Base-by-base conservation (phyloP, 768 basidiomycete genomes). In the Boletus vermiculosoides region DNA sequence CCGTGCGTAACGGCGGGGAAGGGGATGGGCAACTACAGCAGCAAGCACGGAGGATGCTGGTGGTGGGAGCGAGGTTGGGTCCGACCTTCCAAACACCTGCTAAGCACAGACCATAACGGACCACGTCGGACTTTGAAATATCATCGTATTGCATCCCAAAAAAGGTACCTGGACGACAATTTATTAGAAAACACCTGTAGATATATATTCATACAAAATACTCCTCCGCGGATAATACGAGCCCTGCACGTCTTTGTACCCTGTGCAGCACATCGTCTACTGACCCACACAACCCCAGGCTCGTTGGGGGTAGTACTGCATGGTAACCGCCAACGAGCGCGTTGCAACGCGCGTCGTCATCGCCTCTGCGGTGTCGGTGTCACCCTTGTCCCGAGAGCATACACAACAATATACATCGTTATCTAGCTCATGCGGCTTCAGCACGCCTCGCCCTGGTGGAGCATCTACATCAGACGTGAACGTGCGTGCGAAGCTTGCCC, bases 41-140 rank as follows among this genome's bases (percentile, higher is more conserved):
- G 58, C 71, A 67, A 72, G 62, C 56, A 59, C 66, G 69, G 73
- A 69, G 68, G 69, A 77, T 76, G 71, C 75, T 77, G 79, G 78
- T 81, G 79, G 83, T 80, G 80, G 82, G 79, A 77, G 79, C 76
- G 79, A 80, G 78, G 75, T 77, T 77, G 76, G 73, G 72, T 65
- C 71, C 74, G 74, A 75, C 76, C 76, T 73, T 71, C 71, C 66
- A 69, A 71, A 73, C 67, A 64, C 70, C 68, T 69, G 71, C 68
- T 71, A 72, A 72, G 69, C 69, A 71, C 69, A 71, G 71, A 71
- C 69, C 69, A 72, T 66, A 69, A 72, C 69, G 54, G 66, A 70
- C 66, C 57, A 68, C 47, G 54, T 44, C 71, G 71, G 71, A 74
- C 63, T 73, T 73, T 72, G 11, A 74, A 67, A 63, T 54, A 34